A percentile compares a stretch with the other conserved stretches of the same genome.
phyloP scores from a whole-genome alignment of 2,329 filamentous ascomycete genomes.

The Ascochyta rabiei region DNA sequence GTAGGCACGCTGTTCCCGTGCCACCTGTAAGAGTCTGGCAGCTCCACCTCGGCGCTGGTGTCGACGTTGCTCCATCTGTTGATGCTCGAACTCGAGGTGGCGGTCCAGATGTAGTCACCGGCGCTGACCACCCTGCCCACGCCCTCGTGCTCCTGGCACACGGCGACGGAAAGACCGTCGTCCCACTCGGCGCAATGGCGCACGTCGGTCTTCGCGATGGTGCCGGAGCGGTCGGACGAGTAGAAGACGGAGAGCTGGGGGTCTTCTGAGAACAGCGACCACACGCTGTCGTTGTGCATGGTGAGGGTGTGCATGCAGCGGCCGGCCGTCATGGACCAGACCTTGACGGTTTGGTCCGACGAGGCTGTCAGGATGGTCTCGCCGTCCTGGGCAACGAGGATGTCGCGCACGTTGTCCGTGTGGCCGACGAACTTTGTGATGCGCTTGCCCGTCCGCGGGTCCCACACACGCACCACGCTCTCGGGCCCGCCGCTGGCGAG shows the following conservation, averaged over 20 bases:
- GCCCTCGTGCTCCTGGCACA: slow-evolving; percentile 89
- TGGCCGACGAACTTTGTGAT: slow-evolving; percentile 97
- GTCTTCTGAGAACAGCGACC: slow-evolving; percentile 90
- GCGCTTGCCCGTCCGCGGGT: slow-evolving; percentile 83
- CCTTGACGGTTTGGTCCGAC: slow-evolving; percentile 95
- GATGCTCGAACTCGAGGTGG: slow-evolving; percentile 87
- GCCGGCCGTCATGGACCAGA: slow-evolving; percentile 95
- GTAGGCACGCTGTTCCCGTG: slow-evolving; percentile 62
- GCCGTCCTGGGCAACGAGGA: slow-evolving; percentile 85
- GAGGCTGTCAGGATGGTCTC: slow-evolving; percentile 94
- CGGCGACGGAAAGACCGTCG: slow-evolving; percentile 86
- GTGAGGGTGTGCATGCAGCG: slow-evolving; percentile 97
- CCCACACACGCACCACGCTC: slow-evolving; percentile 90
- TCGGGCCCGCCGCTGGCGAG: slow-evolving; percentile 93
- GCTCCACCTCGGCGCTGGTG: slow-evolving; percentile 71
- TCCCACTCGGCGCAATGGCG: slow-evolving; percentile 78
- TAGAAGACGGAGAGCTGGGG: slow-evolving; percentile 89
- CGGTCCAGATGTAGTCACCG: slow-evolving; percentile 84
- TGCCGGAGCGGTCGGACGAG: slow-evolving; percentile 87
- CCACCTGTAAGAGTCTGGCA: slow-evolving; percentile 54
- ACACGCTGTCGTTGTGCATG: slow-evolving; percentile 98
- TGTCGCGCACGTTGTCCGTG: slow-evolving; percentile 90
- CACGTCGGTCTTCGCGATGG: slow-evolving; percentile 96
- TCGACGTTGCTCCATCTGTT: slow-evolving; percentile 91
- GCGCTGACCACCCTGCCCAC: slow-evolving; percentile 69